Evolutionary conservation across 2,329 filamentous ascomycete genomes (phyloP).

Genomic region (Alternaria solani): DNA sequence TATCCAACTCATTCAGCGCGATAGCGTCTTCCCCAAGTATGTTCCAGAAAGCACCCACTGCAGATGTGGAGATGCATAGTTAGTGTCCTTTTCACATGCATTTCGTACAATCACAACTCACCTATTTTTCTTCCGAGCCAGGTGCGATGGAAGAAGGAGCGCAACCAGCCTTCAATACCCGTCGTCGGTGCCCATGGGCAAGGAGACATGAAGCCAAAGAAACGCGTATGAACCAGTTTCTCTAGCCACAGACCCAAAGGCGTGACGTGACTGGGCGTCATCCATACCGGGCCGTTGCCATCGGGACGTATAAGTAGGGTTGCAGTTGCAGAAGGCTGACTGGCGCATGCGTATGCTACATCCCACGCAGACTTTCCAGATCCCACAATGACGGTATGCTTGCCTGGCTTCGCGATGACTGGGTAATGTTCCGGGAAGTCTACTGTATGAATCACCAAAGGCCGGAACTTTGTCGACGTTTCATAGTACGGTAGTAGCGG

Average conservation of each 20-base stretch:
- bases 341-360: slow-evolving; percentile 66
- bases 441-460: slow-evolving; percentile 66
- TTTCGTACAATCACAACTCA: background rate
- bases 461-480: slow-evolving; percentile 60
- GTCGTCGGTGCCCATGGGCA: slow-evolving; percentile 74
- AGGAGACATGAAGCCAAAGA: slow-evolving; percentile 77
- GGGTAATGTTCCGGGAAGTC: slow-evolving; percentile 57
- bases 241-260: slow-evolving; percentile 74
- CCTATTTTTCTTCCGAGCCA: slow-evolving; percentile 62
- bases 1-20: slow-evolving; percentile 56
- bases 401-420: slow-evolving; percentile 49
- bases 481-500: slow-evolving; percentile 63
- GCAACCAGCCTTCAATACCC: slow-evolving; percentile 62
- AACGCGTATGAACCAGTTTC: slow-evolving; percentile 70
- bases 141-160: slow-evolving; percentile 66
- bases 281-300: slow-evolving; percentile 68
- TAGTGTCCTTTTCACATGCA: background rate
- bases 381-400: slow-evolving; percentile 62
- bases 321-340: slow-evolving; percentile 55
- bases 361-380: slow-evolving; percentile 71
- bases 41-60: slow-evolving; percentile 64
- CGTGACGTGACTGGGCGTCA: slow-evolving; percentile 69
- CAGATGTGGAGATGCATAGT: background rate
- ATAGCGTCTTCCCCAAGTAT: slow-evolving; percentile 64
- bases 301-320: slow-evolving; percentile 66